phyloP scores from a whole-genome alignment of 2,329 filamentous ascomycete species.

The Claviceps quebecensis region DNA sequence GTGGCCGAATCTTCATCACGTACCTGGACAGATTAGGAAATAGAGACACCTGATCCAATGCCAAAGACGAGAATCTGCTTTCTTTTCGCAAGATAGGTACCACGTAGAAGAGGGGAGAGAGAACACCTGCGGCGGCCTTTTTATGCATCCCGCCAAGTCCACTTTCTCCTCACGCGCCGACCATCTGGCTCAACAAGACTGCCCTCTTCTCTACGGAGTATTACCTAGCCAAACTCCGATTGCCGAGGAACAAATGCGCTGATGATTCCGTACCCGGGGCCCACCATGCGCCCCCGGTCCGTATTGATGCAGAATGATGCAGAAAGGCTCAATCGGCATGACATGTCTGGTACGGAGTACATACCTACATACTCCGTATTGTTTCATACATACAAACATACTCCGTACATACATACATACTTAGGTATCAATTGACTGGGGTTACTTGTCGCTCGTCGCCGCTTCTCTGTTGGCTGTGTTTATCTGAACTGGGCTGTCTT shows the following conservation, averaged over 20 bases:
- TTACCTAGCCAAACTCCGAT: background rate
- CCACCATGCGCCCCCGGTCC: background rate
- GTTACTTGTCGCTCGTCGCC: background rate
- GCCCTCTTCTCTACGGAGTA: background rate
- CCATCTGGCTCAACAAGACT: background rate
- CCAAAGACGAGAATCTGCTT: background rate
- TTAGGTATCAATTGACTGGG: background rate
- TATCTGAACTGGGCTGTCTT: too few species aligned
- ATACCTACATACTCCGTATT: too few species aligned
- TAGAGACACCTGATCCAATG: background rate
- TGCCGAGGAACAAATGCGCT: slow-evolving; percentile 3
- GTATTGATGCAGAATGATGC: background rate
- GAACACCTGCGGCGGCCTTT: slow-evolving; percentile 1
- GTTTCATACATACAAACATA: too few species aligned
- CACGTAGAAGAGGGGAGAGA: background rate
- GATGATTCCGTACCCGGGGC: background rate
- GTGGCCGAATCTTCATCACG: background rate
- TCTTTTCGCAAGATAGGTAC: background rate
- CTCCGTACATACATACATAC: background rate
- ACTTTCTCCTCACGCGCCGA: background rate
- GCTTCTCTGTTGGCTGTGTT: too few species aligned
- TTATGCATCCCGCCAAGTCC: background rate
- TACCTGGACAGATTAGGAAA: background rate
- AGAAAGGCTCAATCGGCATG: background rate
- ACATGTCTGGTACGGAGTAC: background rate